phyloP scores from a whole-genome alignment of 768 basidiomycete species.

The Austroboletus eburneus region DNA sequence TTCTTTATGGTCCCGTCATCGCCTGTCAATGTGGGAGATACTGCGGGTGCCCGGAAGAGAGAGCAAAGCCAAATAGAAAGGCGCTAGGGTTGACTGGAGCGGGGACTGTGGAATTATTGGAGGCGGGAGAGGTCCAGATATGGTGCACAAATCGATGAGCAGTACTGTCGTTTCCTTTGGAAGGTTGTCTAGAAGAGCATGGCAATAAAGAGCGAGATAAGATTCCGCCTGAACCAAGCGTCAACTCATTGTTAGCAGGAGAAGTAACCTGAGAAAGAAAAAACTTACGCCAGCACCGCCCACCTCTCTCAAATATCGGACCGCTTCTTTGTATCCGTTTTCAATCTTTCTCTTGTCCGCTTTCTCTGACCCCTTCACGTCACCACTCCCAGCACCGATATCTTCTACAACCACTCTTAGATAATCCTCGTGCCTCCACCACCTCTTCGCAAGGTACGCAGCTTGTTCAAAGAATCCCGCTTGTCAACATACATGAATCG shows the following conservation, averaged over 20 bases:
- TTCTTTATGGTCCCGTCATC: slow-evolving; percentile 21
- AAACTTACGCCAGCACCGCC: slow-evolving; percentile 72
- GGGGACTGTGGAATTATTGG: slow-evolving; percentile 18
- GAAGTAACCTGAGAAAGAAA: neutral
- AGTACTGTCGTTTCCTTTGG: slow-evolving; percentile 89
- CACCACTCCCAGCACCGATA: slow-evolving; percentile 38
- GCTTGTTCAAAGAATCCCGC: slow-evolving; percentile 97
- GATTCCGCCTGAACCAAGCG: slow-evolving; percentile 61
- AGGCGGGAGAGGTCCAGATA: slow-evolving; percentile 44
- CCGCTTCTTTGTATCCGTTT: slow-evolving; percentile 61
- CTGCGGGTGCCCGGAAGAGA: slow-evolving; percentile 55
- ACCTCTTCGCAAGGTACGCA: slow-evolving; percentile 87
- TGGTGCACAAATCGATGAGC: slow-evolving; percentile 88
- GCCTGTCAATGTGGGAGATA: slow-evolving; percentile 39
- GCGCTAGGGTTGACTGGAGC: slow-evolving; percentile 26
- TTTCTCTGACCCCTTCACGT: slow-evolving; percentile 12
- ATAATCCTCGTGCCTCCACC: slow-evolving; percentile 89
- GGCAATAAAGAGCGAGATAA: slow-evolving; percentile 84
- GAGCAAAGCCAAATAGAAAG: slow-evolving; percentile 79
- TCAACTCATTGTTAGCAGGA: neutral
- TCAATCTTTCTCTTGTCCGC: slow-evolving; percentile 34
- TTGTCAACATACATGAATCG: slow-evolving; percentile 93
- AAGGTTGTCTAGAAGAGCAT: slow-evolving; percentile 74
- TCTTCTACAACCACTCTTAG: slow-evolving; percentile 94
- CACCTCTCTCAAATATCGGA: slow-evolving; percentile 73